phyloP scores from a whole-genome alignment of 331 rosid genomes.

The Rhamnella rubrinervis region DNA sequence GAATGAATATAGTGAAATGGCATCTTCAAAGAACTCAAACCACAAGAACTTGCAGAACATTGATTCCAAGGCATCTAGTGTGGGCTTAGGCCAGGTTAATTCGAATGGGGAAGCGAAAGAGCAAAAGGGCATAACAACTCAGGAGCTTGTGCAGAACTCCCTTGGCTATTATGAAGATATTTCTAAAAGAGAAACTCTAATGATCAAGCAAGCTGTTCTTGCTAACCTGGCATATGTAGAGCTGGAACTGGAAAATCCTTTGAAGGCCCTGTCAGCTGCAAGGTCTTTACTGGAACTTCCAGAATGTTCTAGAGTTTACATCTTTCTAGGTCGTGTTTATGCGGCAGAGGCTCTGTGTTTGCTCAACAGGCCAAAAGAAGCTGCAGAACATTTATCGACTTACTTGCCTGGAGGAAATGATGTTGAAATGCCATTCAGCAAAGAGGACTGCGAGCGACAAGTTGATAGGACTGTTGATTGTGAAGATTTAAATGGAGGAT shows the following conservation, averaged over 20 bases:
- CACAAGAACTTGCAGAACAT: constrained; percentile 49
- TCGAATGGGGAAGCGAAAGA: constrained; percentile 81
- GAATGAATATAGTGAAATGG: constrained; percentile 55
- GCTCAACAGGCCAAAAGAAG: constrained; percentile 82
- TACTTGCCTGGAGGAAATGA: constrained; percentile 65
- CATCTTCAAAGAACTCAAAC: constrained; percentile 49
- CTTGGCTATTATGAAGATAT: constrained; percentile 66
- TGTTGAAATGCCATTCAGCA: constrained; percentile 68
- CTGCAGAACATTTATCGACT: constrained; percentile 64
- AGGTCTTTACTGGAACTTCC: constrained; percentile 70
- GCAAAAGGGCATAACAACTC: constrained; percentile 73
- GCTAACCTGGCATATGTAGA: constrained; percentile 87
- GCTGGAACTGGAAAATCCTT: constrained; percentile 79
- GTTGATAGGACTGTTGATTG: constrained; percentile 54
- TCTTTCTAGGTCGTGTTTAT: constrained; percentile 76
- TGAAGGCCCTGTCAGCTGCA: constrained; percentile 66
- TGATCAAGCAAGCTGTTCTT: constrained; percentile 84
- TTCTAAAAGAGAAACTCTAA: constrained; percentile 57
- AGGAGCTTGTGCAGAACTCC: constrained; percentile 80
- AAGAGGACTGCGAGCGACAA: constrained; percentile 71
- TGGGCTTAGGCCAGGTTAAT: constrained; percentile 57
- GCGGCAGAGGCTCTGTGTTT: constrained; percentile 96
- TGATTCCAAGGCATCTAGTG: constrained; percentile 60
- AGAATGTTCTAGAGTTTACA: constrained; percentile 80
- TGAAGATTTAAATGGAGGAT: constrained; percentile 68